A percentile compares a stretch with the other conserved stretches of the same genome.
phyloP scores from a whole-genome alignment of 352 stramenopile species.

The Thraustotheca clavata region DNA sequence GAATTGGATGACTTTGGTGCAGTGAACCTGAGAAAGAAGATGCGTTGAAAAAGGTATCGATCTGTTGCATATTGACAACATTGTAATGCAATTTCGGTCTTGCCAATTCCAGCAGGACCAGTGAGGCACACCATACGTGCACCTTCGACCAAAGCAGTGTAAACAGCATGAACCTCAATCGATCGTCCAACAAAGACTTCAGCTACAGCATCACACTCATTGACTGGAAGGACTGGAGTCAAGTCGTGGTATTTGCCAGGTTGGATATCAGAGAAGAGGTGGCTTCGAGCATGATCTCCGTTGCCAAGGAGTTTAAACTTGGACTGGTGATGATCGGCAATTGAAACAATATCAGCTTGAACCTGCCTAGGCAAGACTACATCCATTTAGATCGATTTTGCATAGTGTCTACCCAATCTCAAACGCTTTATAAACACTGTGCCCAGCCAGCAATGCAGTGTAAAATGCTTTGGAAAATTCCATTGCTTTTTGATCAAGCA shows the following conservation, averaged over 20 bases:
- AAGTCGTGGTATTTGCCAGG: conserved; percentile 51
- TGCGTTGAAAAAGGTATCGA: conserved; percentile 53
- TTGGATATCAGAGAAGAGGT: conserved; percentile 53
- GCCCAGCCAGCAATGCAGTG: conserved; percentile 68
- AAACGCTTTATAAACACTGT: conserved; percentile 69
- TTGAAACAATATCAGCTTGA: conserved; percentile 48
- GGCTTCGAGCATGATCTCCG: conserved; percentile 57
- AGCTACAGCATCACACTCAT: conserved; percentile 66
- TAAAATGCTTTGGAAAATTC: conserved; percentile 87
- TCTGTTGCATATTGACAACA: conserved; percentile 72
- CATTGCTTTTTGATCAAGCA: conserved; percentile 82
- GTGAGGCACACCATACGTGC: conserved; percentile 65
- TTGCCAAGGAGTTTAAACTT: conserved; percentile 76
- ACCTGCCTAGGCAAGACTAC: conserved; percentile 29
- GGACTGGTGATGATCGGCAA: conserved; percentile 31
- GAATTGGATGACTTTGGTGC: not conserved
- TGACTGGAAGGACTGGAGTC: conserved; percentile 41
- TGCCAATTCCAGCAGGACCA: conserved; percentile 62
- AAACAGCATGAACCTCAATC: conserved; percentile 72
- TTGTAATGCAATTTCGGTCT: conserved; percentile 71
- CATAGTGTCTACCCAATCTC: conserved; percentile 44
- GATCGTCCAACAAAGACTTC: conserved; percentile 68
- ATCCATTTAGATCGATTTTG: not conserved
- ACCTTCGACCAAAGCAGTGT: conserved; percentile 67
- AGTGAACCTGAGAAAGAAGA: conserved; percentile 52